Conservation (phyloP, 228 moss, liverwort and hornwort species). For the Sphagnum magellanicum region DNA sequence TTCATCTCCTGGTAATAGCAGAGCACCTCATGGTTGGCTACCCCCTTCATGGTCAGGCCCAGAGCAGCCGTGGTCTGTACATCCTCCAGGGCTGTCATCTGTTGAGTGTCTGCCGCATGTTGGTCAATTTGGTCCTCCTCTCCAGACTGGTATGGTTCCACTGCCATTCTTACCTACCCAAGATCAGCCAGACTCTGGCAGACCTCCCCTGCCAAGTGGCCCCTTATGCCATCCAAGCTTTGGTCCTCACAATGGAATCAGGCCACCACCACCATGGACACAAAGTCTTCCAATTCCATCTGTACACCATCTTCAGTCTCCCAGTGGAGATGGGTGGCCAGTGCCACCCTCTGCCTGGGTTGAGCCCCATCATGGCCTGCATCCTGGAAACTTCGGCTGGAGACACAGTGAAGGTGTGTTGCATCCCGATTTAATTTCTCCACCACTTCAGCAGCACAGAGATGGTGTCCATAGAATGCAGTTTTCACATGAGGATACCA, state of each 20-base stretch:
- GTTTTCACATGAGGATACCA: background rate
- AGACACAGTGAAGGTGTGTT: background rate
- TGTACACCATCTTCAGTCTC: background rate
- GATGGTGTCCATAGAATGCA: background rate
- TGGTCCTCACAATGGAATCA: background rate
- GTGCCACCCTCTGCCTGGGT: background rate
- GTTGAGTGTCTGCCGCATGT: background rate
- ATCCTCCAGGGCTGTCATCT: background rate
- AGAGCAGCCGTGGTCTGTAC: background rate
- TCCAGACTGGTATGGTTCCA: background rate
- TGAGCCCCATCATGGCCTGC: background rate
- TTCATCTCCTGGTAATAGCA: background rate
- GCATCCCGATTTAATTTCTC: background rate
- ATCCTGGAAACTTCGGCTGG: background rate
- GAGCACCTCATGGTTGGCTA: background rate
- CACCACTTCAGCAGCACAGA: background rate
- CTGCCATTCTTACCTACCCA: too few species aligned
- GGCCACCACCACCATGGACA: constrained; percentile 2
- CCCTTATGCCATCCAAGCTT: background rate
- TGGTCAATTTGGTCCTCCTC: too few species aligned
- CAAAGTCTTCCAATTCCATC: background rate
- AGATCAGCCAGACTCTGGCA: background rate
- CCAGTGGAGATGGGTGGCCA: background rate
- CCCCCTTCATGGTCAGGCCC: background rate
- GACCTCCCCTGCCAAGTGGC: constrained; percentile 1